Percentiles rank a stretch among this genome's conserved stretches.
phyloP scores from a whole-genome alignment of 352 stramenopile species.

The Globisporangium orthogonon region DNA sequence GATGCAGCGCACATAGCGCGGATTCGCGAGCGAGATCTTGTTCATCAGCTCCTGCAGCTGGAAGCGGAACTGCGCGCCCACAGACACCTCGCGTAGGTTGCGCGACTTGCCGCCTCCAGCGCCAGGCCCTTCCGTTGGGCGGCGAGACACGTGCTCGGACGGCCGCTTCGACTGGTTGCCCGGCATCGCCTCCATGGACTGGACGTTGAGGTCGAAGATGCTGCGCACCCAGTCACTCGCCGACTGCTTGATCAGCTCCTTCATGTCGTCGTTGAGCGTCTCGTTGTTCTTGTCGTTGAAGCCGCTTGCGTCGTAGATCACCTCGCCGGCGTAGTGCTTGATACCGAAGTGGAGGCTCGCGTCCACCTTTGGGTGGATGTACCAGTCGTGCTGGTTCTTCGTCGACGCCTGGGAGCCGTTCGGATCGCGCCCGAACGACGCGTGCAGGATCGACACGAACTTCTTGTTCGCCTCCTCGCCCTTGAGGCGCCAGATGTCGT shows the following conservation, averaged over 20 bases:
- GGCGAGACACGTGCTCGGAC: conserved; percentile 51
- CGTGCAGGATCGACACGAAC: conserved; percentile 86
- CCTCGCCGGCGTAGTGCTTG: conserved; percentile 90
- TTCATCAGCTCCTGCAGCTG: conserved; percentile 86
- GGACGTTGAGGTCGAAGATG: conserved; percentile 84
- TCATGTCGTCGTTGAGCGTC: conserved; percentile 93
- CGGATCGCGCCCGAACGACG: conserved; percentile 66
- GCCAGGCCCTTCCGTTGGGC: conserved; percentile 36
- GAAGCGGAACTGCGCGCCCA: conserved; percentile 86
- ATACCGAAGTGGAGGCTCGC: conserved; percentile 87
- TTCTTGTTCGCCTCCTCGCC: conserved; percentile 90
- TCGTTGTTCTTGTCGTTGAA: conserved; percentile 99
- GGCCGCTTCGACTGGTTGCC: conserved; percentile 65
- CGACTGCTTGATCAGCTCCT: conserved; percentile 87
- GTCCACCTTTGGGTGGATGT: conserved; percentile 89
- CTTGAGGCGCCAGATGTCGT: conserved; percentile 94
- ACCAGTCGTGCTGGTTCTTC: conserved; percentile 84
- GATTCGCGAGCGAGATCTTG: conserved; percentile 86
- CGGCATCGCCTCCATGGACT: conserved; percentile 79
- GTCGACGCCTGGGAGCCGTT: conserved; percentile 32
- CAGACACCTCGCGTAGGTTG: conserved; percentile 80
- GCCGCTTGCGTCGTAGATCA: conserved; percentile 95
- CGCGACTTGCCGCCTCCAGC: conserved; percentile 60
- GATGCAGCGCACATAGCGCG: conserved; percentile 85
- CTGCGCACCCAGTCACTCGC: conserved; percentile 74